Conservation (phyloP, 352 stramenopile genomes). For the Sclerospora graminicola region DNA sequence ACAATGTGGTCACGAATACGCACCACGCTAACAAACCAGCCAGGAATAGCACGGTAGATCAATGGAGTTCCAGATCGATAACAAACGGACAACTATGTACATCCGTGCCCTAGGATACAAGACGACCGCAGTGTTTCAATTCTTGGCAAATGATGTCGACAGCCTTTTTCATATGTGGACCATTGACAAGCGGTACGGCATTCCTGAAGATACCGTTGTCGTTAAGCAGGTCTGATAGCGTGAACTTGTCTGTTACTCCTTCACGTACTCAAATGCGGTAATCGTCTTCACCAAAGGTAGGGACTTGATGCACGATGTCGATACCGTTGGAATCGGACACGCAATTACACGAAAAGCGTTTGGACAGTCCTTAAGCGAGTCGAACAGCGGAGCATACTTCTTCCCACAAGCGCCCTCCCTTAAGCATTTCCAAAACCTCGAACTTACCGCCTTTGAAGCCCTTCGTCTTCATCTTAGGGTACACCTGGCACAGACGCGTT, state of each 20-base stretch:
- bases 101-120: constrained; percentile 95
- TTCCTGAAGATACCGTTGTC: constrained; percentile 94
- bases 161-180: constrained; percentile 96
- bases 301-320: too few relatives aligned
- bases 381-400: constrained; percentile 94
- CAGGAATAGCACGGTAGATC: too few relatives aligned
- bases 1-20: too few relatives aligned
- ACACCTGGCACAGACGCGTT: constrained; percentile 91
- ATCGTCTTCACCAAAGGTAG: too few relatives aligned
- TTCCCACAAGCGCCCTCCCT: constrained; percentile 93
- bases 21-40: constrained; percentile 99
- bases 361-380: too few relatives aligned
- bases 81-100: constrained; percentile 99
- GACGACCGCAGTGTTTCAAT: constrained; percentile 89
- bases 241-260: constrained; percentile 92
- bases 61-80: too few relatives aligned
- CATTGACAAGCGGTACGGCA: constrained; percentile 87
- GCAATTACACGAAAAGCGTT: too few relatives aligned
- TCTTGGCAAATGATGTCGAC: constrained; percentile 94
- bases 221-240: constrained; percentile 95
- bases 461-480: constrained; percentile 96
- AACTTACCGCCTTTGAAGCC: constrained; percentile 93
- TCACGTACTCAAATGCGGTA: constrained; percentile 97
- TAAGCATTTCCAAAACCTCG: constrained; percentile 86
- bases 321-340: too few relatives aligned